Evolutionary conservation across 1,284 basidiomycete species (phyloP), one percentile per base, ranked within the genome.

Genomic region (Ustilago trichophora): DNA sequence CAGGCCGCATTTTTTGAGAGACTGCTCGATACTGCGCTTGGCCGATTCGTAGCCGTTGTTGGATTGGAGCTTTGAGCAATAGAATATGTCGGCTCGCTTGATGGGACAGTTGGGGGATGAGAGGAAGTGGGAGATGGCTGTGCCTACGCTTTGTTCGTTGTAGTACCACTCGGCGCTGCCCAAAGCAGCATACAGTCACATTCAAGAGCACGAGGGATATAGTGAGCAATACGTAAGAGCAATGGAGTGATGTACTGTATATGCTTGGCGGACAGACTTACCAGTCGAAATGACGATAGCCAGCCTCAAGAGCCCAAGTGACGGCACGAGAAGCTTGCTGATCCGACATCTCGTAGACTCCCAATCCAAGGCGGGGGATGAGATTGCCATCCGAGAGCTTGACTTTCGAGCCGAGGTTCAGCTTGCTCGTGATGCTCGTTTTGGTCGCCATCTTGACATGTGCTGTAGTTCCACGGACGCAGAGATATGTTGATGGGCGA

Each of bases 11-110:
- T 54, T 50, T 1, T 65, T 36, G 16, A 74, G 36, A n/a, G 54
- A 58, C 13, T 67, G 19, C 13, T 65, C 36, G 12, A 77, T 55
- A 22, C 62, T 58, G 2, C 35, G 37, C 42, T 47, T 52, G 4
- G 74, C 38, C 10, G 57, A 53, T 4, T 70, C 38, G 32, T 62
- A 63, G 16, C 65, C 65, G 24, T 67, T 57, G 46, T 52, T 64
- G 35, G 40, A 49, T n/a, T 53, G 58, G 9, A 62, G 58, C 29
- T 62, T 62, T 31, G 43, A 32, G 29, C 46, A 50, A 34, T 62
- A 62, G 21, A 55, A 62, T 27, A 62, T 55, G 37, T 62, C 52
- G 18, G 31, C 25, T 4, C 58, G 46, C 5, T 36, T 11, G 22
- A 62, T 25, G 7, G 31, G 21, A 29, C 52, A 51, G 16, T 18